Conservation (phyloP, 176 grass and related monocot genomes). For the Urochloa ruziziensis region DNA sequence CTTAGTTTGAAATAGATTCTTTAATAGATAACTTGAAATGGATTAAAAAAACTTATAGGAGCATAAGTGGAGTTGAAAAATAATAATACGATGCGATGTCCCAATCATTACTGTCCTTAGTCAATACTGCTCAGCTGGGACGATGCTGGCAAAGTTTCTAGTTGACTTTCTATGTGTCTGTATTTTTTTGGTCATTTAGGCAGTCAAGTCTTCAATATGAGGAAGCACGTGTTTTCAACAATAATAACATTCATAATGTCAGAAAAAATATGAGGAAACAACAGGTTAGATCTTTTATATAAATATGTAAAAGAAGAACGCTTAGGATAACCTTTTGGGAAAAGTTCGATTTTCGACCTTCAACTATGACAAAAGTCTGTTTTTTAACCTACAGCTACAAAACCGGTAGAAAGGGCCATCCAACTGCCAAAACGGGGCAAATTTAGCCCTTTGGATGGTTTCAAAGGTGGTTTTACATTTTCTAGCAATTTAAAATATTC, state of each 20-base stretch:
- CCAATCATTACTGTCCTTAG: constrained; percentile 6
- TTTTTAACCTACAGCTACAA: too few relatives aligned
- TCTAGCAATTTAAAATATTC: too few relatives aligned
- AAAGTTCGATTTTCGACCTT: too few relatives aligned
- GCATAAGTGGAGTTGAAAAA: background rate
- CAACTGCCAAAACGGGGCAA: too few relatives aligned
- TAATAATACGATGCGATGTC: background rate
- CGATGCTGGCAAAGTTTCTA: background rate
- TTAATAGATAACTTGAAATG: background rate
- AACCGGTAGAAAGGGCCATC: too few relatives aligned
- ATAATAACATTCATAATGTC: background rate
- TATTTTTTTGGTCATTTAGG: too few relatives aligned
- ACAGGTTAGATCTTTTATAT: background rate
- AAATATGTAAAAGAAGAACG: background rate
- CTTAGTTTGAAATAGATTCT: background rate
- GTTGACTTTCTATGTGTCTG: background rate
- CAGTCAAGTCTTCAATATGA: background rate
- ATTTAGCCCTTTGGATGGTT: too few relatives aligned
- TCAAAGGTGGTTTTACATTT: too few relatives aligned
- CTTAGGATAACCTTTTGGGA: background rate
- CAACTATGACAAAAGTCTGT: too few relatives aligned
- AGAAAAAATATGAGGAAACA: background rate
- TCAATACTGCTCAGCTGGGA: background rate
- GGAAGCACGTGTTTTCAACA: background rate
- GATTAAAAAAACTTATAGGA: background rate